phyloP scores from a whole-genome alignment of 108 stramenopile genomes.

The Cyclotella cryptica region DNA sequence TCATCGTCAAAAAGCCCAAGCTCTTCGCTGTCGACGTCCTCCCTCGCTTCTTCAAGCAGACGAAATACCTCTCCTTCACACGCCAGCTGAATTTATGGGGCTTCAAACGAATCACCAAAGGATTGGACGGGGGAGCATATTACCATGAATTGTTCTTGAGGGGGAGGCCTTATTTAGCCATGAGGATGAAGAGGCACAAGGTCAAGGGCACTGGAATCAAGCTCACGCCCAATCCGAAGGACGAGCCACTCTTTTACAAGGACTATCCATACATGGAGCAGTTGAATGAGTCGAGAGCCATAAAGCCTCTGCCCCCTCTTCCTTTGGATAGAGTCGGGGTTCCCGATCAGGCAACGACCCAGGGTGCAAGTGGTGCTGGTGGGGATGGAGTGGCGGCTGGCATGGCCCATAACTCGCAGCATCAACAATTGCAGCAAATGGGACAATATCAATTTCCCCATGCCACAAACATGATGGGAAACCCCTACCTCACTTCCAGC shows the following conservation, averaged over 20 bases:
- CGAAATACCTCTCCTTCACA: constrained; percentile 75
- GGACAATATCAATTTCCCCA: constrained; percentile 10
- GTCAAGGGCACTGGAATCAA: constrained; percentile 73
- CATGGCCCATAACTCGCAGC: background rate
- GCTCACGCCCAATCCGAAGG: constrained; percentile 59
- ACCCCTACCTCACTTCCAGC: background rate
- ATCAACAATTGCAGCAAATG: background rate
- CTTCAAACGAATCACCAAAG: constrained; percentile 75
- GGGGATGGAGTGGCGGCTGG: background rate
- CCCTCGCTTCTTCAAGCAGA: constrained; percentile 80
- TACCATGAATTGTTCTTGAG: constrained; percentile 73
- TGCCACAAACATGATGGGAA: constrained; percentile 1
- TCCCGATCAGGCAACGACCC: background rate
- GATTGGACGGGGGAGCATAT: constrained; percentile 62
- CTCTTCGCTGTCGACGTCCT: constrained; percentile 60
- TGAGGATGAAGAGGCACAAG: constrained; percentile 61
- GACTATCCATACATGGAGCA: constrained; percentile 35
- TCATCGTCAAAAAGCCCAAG: constrained; percentile 72
- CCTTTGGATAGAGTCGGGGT: constrained; percentile 19
- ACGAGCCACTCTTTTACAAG: constrained; percentile 54
- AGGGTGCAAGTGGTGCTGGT: background rate
- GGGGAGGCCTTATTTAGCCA: constrained; percentile 56
- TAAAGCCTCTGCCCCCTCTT: constrained; percentile 39
- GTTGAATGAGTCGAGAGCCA: constrained; percentile 13
- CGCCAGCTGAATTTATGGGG: constrained; percentile 85